A percentile compares a stretch with the other conserved stretches of the same genome.
Conservation (phyloP, 441 rosid genomes). For the Erodium moschatum region DNA sequence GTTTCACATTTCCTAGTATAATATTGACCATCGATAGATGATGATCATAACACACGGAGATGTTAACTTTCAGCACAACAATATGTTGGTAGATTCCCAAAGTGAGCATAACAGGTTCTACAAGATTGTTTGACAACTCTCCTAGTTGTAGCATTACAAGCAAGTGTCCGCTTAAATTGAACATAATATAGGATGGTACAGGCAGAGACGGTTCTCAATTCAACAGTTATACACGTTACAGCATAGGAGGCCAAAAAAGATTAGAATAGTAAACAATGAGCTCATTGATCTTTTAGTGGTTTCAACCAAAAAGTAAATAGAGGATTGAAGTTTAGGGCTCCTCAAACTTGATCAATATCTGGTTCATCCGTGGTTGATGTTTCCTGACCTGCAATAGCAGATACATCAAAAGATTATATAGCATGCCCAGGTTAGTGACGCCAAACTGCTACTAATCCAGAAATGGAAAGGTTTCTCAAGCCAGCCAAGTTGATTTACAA, state of each 20-base stretch:
- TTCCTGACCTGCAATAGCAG: constrained; percentile 51
- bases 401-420: not conserved
- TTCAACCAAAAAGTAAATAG: constrained; percentile 3
- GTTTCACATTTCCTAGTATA: too few species aligned
- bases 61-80: too few species aligned
- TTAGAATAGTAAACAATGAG: not conserved
- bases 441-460: not conserved
- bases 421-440: not conserved
- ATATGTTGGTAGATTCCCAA: too few species aligned
- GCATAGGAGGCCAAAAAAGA: not conserved
- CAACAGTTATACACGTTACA: too few species aligned
- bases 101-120: too few species aligned
- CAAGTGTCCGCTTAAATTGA: too few species aligned
- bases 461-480: not conserved
- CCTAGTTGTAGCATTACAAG: too few species aligned
- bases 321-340: constrained; percentile 28
- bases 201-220: too few species aligned
- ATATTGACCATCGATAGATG: too few species aligned
- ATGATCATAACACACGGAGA: too few species aligned
- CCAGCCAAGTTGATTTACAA: not conserved
- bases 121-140: too few species aligned
- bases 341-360: constrained; percentile 53
- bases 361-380: constrained; percentile 59
- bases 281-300: not conserved
- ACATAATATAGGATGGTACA: too few species aligned